A percentile compares a stretch with the other conserved stretches of the same genome.
These are phyloP conservation scores for Claviceps paspali DNA, from an alignment of 2,329 filamentous ascomycete species.

Conservation along the genomic window DNA sequence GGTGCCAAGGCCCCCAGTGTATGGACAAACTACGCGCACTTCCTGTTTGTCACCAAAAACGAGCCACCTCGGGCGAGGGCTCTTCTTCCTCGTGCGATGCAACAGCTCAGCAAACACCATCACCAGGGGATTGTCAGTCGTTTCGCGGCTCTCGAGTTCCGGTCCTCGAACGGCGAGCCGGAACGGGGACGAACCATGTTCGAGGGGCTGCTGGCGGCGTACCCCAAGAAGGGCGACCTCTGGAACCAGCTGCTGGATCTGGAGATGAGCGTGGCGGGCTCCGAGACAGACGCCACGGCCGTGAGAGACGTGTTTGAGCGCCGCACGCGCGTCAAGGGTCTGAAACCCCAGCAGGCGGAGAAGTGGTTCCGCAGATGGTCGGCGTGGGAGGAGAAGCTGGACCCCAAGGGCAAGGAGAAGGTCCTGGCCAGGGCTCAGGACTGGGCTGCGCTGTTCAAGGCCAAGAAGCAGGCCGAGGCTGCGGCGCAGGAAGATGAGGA, in stretches of 20 bases:
- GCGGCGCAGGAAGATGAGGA: constrained; percentile 20
- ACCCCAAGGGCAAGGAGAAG: constrained; percentile 49
- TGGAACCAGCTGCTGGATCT: constrained; percentile 89
- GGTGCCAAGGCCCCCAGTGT: constrained; percentile 65
- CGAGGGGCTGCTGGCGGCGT: constrained; percentile 69
- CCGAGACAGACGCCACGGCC: constrained; percentile 35
- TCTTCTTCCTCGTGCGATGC: constrained; percentile 68
- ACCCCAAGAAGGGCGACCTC: constrained; percentile 77
- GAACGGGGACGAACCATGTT: constrained; percentile 93
- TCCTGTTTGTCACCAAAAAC: constrained; percentile 61
- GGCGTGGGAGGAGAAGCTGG: constrained; percentile 67
- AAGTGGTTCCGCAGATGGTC: constrained; percentile 88
- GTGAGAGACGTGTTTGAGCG: constrained; percentile 72
- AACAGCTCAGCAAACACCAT: constrained; percentile 57
- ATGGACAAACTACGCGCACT: constrained; percentile 91
- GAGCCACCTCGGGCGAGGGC: constrained; percentile 60
- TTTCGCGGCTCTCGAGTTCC: constrained; percentile 87
- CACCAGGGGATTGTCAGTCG: constrained; percentile 60
- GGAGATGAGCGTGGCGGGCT: constrained; percentile 48
- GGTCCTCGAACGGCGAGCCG: constrained; percentile 62
- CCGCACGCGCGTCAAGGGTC: constrained; percentile 48
- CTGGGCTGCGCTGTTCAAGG: constrained; percentile 44
- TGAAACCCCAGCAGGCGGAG: constrained; percentile 72
- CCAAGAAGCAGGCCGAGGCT: constrained; percentile 25
- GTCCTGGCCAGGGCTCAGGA: constrained; percentile 58